Conservation (phyloP, 2,329 filamentous ascomycete genomes). For the Nemania sp. region DNA sequence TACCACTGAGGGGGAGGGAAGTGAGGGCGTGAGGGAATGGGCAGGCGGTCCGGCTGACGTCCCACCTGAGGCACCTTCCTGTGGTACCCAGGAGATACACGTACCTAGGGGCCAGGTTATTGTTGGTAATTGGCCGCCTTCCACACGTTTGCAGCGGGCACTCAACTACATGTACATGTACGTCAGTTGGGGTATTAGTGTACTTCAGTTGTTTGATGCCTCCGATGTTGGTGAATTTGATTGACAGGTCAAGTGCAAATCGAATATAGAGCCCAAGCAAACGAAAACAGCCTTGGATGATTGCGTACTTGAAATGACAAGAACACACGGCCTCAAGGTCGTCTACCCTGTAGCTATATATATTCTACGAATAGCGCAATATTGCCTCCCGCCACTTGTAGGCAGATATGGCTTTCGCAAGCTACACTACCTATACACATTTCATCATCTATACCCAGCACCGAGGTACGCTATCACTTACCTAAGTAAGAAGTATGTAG, state of each 20-base stretch:
- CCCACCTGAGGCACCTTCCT: no score
- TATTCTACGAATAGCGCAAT: background rate
- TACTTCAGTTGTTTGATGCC: no score
- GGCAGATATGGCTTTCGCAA: slow-evolving; percentile 25
- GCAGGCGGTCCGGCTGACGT: no score
- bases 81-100: background rate
- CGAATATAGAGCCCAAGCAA: background rate
- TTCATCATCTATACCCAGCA: background rate
- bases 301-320: no score
- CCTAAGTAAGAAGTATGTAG: no score
- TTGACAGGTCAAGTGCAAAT: background rate
- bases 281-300: no score
- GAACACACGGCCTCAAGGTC: background rate
- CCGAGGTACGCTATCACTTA: no score
- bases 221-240: background rate
- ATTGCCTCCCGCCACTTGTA: slow-evolving; percentile 18
- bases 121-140: background rate
- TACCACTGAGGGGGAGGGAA: background rate
- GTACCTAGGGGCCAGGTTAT: no score
- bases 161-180: no score
- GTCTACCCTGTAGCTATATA: background rate
- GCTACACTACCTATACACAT: slow-evolving; percentile 4
- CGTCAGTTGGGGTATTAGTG: no score
- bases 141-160: no score
- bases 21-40: background rate